These are phyloP conservation scores for Pilobolus umbonatus DNA, from an alignment of 192 early-diverging fungal genomes.

Conservation along the genomic window DNA sequence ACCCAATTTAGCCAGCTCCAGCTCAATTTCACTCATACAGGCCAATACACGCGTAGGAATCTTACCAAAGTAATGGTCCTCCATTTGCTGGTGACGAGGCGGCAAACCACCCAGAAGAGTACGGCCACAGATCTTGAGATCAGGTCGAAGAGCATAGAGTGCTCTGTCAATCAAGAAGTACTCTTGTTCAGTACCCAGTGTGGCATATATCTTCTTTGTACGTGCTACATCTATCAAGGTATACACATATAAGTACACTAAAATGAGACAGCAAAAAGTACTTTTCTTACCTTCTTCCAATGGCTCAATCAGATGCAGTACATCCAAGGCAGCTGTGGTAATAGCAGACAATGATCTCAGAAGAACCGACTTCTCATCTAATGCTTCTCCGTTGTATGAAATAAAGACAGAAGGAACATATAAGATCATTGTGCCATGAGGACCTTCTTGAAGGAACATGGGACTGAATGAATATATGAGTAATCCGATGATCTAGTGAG, in stretches of 20 bases:
- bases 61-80: slow-evolving; percentile 99
- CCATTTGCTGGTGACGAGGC: slow-evolving; percentile 97
- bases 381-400: slow-evolving; percentile 97
- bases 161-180: slow-evolving; percentile 97
- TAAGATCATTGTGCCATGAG: slow-evolving; percentile 86
- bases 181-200: slow-evolving; percentile 96
- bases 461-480: slow-evolving; percentile 48
- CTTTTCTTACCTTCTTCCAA: slow-evolving; percentile 18
- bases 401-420: slow-evolving; percentile 98
- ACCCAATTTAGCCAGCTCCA: slow-evolving; percentile 91
- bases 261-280: too few species aligned
- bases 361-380: slow-evolving; percentile 97
- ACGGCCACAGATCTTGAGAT: slow-evolving; percentile 96
- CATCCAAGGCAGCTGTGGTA: slow-evolving; percentile 72
- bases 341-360: slow-evolving; percentile 87
- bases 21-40: slow-evolving; percentile 87
- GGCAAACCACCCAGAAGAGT: slow-evolving; percentile 91
- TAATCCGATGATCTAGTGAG: background rate
- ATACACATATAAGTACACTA: too few species aligned
- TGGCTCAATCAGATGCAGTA: slow-evolving; percentile 70
- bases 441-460: slow-evolving; percentile 91
- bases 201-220: slow-evolving; percentile 81
- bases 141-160: slow-evolving; percentile 90
- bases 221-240: background rate
- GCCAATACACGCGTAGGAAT: slow-evolving; percentile 93